phyloP scores from a whole-genome alignment of 192 early-diverging fungal species.

The Coemansia sp. region DNA sequence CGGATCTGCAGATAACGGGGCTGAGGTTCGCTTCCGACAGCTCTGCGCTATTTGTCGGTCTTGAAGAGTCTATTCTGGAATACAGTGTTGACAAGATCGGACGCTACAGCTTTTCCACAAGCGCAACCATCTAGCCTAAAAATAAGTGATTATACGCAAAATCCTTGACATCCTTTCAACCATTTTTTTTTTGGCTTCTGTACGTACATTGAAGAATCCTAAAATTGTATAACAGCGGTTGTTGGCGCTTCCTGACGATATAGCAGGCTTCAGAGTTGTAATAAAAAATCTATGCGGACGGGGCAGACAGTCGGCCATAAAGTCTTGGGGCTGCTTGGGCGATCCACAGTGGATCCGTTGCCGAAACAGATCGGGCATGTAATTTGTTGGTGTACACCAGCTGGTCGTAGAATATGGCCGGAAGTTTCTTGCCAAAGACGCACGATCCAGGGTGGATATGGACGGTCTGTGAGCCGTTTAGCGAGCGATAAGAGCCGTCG shows the following conservation, averaged over 20 bases:
- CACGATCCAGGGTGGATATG: slow-evolving; percentile 88
- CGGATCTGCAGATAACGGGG: slow-evolving; percentile 83
- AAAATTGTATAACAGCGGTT: not conserved
- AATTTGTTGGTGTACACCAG: slow-evolving; percentile 87
- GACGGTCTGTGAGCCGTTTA: slow-evolving; percentile 66
- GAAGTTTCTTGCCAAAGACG: slow-evolving; percentile 77
- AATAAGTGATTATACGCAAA: not conserved
- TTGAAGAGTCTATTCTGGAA: slow-evolving; percentile 83
- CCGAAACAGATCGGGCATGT: slow-evolving; percentile 84
- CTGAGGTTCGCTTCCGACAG: slow-evolving; percentile 83
- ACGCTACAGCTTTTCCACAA: slow-evolving; percentile 80
- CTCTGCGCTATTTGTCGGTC: slow-evolving; percentile 82
- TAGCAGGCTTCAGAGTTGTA: too few species aligned
- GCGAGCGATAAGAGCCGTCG: slow-evolving; percentile 79
- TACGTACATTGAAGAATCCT: not conserved
- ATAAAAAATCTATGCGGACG: not conserved
- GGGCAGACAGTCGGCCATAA: slow-evolving; percentile 39
- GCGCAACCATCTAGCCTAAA: slow-evolving; percentile 65
- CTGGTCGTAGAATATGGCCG: slow-evolving; percentile 88
- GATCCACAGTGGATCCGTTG: slow-evolving; percentile 83
- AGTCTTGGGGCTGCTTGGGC: slow-evolving; percentile 78
- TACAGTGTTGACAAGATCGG: slow-evolving; percentile 79
- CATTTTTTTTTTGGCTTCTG: not conserved
- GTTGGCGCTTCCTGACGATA: too few species aligned
- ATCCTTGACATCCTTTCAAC: not conserved